phyloP scores from a whole-genome alignment of 371 early-diverging fungal species.

The Mucor circinelloides region DNA sequence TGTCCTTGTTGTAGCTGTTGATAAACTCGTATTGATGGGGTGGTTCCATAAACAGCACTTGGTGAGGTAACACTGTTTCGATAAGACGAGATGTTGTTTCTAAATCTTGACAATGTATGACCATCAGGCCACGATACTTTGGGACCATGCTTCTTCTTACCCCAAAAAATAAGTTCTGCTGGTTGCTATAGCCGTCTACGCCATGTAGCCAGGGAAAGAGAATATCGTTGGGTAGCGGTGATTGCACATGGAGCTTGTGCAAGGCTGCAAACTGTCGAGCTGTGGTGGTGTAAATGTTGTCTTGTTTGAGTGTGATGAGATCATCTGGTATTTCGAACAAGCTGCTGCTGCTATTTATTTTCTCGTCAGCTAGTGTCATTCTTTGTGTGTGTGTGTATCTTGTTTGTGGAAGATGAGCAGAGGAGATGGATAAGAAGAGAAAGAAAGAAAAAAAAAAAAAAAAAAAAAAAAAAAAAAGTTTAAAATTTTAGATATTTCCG shows the following conservation, averaged over 20 bases:
- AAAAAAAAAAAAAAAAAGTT: conserved; percentile 6
- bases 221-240: conserved; percentile 56
- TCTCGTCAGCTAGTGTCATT: background rate
- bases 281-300: conserved; percentile 13
- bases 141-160: conserved; percentile 48
- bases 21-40: conserved; percentile 3
- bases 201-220: conserved; percentile 74
- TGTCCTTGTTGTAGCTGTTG: background rate
- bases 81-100: conserved; percentile 23
- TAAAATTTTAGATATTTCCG: background rate
- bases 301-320: background rate
- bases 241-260: conserved; percentile 29
- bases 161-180: conserved; percentile 64
- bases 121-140: conserved; percentile 44
- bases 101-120: conserved; percentile 39
- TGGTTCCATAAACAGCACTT: background rate
- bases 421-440: background rate
- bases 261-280: conserved; percentile 3
- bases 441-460: background rate
- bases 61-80: conserved; percentile 12
- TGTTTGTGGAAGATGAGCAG: background rate
- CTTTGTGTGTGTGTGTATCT: background rate
- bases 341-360: background rate
- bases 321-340: conserved; percentile 10
- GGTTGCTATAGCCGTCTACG: conserved; percentile 53